A percentile compares a stretch with the other conserved stretches of the same genome.
Evolutionary conservation across 352 stramenopile species (phyloP).

Genomic region (Pythium pyrilobum): DNA sequence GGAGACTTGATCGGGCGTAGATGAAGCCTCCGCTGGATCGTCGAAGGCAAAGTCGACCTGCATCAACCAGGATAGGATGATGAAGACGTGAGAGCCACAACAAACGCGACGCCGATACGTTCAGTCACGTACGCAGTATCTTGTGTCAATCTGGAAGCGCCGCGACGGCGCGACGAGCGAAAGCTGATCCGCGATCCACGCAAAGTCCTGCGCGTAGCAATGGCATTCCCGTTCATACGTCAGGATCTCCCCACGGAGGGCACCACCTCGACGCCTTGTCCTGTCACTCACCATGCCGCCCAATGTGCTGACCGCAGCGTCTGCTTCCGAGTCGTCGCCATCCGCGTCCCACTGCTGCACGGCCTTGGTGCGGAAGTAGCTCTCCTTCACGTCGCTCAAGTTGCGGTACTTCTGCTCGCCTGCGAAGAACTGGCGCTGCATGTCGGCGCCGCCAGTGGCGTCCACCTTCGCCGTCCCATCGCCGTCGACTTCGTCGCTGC

Average conservation of each 20-base stretch:
- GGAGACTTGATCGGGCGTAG: too few relatives aligned
- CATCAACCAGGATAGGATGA: too few relatives aligned
- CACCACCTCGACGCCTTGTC: too few relatives aligned
- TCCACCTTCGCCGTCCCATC: background rate
- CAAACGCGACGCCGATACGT: too few relatives aligned
- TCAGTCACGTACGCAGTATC: conserved; percentile 78
- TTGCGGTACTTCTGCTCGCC: conserved; percentile 52
- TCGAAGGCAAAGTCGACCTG: conserved; percentile 1
- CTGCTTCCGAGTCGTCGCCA: conserved; percentile 31
- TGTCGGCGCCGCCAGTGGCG: background rate
- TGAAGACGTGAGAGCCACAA: too few relatives aligned
- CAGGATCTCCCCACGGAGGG: too few relatives aligned
- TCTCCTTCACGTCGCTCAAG: conserved; percentile 23
- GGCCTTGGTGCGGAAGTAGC: conserved; percentile 54
- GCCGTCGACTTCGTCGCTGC: conserved; percentile 19
- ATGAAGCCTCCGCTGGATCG: background rate
- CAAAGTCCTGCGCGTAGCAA: conserved; percentile 67
- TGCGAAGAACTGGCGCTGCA: conserved; percentile 55
- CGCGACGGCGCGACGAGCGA: conserved; percentile 32
- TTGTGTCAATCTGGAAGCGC: conserved; percentile 65
- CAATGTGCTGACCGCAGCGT: conserved; percentile 23
- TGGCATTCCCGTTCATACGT: too few relatives aligned
- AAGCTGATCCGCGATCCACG: conserved; percentile 61
- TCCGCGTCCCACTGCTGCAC: conserved; percentile 69
- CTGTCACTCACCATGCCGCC: conserved; percentile 1